Evolutionary conservation across 768 basidiomycete species (phyloP), one percentile per base, ranked within the genome.

Genomic region (Mycena kentingensis): DNA sequence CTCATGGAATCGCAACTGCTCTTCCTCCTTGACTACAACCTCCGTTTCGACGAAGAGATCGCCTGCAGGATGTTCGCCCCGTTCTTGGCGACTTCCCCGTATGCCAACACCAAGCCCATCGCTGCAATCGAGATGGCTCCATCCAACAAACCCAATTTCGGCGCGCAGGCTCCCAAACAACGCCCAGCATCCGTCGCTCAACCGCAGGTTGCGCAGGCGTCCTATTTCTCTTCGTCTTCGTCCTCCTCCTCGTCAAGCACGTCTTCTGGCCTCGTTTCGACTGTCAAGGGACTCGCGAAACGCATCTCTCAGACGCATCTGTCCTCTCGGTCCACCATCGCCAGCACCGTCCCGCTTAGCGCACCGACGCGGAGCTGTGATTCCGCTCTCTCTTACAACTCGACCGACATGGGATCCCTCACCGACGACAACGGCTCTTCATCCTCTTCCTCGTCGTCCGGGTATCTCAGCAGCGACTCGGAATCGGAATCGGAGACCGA

Each of bases 1-100:
- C 78, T 95, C 55, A 98, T 98, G 96, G 96, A 99, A 75, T 90
- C 86, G 73, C 93, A 99, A 72, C 82, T 99, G 25, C 84, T 99
- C 48, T 88, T 81, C 69, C 77, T 98, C 52, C 84, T 99, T 62
- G 90, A 96, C 73, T 95, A 90, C 67, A 87, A 98, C 69, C 83
- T 99, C 51, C 85, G 91, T 42, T 92, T 98, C 67, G 80, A 84
- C 60, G 96, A 99, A 72, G 71, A 73, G 24, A 93, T 97, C 63
- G 86, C 88, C 50, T 80, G 87, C 62, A 65, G 65, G 25, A 74
- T 77, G 11, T 94, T 97, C 72, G 80, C 77, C 11, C 85, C 89
- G 3, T 86, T 90, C 70, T 77, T 90, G 74, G 54, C 61, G 7
- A 57, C 73, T 24, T 69, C 65, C 26, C 72, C 73, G 63, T 63